A percentile compares a stretch with the other conserved stretches of the same genome.
phyloP scores from a whole-genome alignment of 495 filamentous ascomycete species.

The Podospora appendiculata region DNA sequence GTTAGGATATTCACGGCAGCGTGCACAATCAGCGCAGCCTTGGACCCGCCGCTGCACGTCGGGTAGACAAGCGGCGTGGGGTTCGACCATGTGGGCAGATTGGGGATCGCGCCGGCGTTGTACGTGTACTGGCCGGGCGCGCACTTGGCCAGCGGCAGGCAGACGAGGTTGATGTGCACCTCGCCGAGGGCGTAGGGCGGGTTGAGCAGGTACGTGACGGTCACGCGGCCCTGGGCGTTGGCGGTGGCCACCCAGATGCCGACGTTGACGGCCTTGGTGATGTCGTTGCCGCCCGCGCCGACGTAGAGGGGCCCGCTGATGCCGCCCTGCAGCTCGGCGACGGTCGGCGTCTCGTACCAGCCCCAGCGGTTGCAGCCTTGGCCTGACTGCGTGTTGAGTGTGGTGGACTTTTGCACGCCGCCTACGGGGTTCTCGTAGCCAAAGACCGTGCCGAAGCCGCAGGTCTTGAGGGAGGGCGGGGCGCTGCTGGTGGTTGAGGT shows the following conservation, averaged over 20 bases:
- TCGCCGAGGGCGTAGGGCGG: slow-evolving; percentile 8
- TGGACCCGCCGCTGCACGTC: slow-evolving; percentile 1
- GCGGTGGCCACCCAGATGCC: slow-evolving; percentile 15
- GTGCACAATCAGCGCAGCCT: slow-evolving; percentile 9
- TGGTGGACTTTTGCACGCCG: not conserved
- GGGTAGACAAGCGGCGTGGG: slow-evolving; percentile 4
- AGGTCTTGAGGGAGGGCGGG: slow-evolving; percentile 2
- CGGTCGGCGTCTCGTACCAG: slow-evolving; percentile 15
- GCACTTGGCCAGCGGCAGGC: slow-evolving; percentile 11
- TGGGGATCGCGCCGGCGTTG: not conserved
- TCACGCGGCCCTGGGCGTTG: slow-evolving; percentile 5
- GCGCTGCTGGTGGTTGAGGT: not conserved
- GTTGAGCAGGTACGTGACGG: slow-evolving; percentile 13
- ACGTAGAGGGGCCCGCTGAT: slow-evolving; percentile 16
- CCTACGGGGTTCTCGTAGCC: slow-evolving; percentile 9
- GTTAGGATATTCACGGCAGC: slow-evolving; percentile 4
- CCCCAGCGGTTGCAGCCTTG: slow-evolving; percentile 18
- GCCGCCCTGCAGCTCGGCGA: slow-evolving; percentile 11
- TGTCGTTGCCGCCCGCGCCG: slow-evolving; percentile 22
- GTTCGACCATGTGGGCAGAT: slow-evolving; percentile 1
- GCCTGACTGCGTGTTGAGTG: slow-evolving; percentile 11
- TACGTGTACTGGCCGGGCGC: slow-evolving; percentile 19
- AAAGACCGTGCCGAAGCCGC: slow-evolving; percentile 12
- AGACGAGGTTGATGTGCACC: slow-evolving; percentile 14
- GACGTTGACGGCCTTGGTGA: slow-evolving; percentile 16